Conservation (phyloP, 1,284 basidiomycete genomes). For the Fomitopsis pinicola region DNA sequence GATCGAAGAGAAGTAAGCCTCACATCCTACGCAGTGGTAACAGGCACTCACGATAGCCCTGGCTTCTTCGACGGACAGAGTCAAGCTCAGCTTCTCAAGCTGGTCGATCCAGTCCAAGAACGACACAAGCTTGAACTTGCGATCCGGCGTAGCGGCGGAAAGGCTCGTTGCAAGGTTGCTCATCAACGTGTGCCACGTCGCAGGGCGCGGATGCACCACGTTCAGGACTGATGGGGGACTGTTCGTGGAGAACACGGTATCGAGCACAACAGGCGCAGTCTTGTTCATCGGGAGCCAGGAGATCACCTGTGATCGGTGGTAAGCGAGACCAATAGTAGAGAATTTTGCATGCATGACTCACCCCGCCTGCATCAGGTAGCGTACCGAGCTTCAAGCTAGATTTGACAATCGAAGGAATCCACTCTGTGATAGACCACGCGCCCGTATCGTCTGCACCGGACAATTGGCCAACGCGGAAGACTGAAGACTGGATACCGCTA, state of each 20-base stretch:
- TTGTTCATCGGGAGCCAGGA: constrained; percentile 22
- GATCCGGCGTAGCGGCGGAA: neutral
- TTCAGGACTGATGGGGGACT: no score
- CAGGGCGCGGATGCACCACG: constrained; percentile 22
- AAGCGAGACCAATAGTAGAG: neutral
- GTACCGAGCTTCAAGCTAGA: constrained; percentile 24
- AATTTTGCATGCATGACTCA: constrained; percentile 1
- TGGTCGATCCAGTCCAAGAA: constrained; percentile 21
- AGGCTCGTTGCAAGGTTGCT: constrained; percentile 14
- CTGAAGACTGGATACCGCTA: constrained; percentile 21
- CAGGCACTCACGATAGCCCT: no score
- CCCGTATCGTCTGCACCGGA: constrained; percentile 31
- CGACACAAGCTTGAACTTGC: constrained; percentile 15
- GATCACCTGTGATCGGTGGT: constrained; percentile 5
- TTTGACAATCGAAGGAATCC: constrained; percentile 38
- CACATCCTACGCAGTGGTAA: no score
- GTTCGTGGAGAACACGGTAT: neutral
- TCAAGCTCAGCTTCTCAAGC: neutral
- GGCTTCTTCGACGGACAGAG: no score
- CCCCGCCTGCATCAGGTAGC: constrained; percentile 21
- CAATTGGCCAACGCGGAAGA: constrained; percentile 41
- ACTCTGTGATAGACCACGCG: constrained; percentile 39
- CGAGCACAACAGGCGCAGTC: constrained; percentile 18
- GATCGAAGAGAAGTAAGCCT: no score
- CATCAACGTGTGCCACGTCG: constrained; percentile 19